Conservation (phyloP, 768 basidiomycete species). For the Mrakia frigida region DNA sequence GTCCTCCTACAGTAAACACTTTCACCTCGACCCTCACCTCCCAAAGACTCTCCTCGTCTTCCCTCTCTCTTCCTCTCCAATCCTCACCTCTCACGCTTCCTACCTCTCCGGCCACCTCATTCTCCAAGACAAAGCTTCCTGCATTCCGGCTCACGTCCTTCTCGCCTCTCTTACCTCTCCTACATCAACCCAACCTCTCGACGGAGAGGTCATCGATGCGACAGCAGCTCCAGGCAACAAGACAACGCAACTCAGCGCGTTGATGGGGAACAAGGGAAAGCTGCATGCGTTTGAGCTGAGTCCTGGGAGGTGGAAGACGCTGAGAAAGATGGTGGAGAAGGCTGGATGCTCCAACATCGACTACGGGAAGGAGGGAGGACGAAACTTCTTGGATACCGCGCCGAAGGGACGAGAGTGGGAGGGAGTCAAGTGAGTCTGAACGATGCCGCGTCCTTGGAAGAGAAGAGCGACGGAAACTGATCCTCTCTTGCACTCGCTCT, state of each 20-base stretch:
- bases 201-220: slow-evolving; percentile 69
- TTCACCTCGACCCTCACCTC: slow-evolving; percentile 72
- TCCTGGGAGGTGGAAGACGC: slow-evolving; percentile 69
- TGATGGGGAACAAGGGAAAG: slow-evolving; percentile 64
- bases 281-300: slow-evolving; percentile 83
- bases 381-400: slow-evolving; percentile 71
- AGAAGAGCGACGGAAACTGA: neutral
- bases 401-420: slow-evolving; percentile 60
- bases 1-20: slow-evolving; percentile 51
- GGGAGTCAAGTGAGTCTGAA: slow-evolving; percentile 63
- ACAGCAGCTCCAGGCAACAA: slow-evolving; percentile 98
- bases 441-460: neutral
- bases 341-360: slow-evolving; percentile 62
- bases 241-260: slow-evolving; percentile 83
- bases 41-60: slow-evolving; percentile 69
- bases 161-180: neutral
- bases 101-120: slow-evolving; percentile 63
- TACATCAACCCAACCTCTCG: neutral
- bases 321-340: slow-evolving; percentile 76
- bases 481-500: too few relatives aligned
- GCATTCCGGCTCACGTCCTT: slow-evolving; percentile 85
- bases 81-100: slow-evolving; percentile 60
- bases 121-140: slow-evolving; percentile 95
- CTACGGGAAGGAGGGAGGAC: neutral
- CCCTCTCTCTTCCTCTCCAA: slow-evolving; percentile 55